phyloP scores from a whole-genome alignment of 148 eudicot genomes.

The Fallopia convolvulus region DNA sequence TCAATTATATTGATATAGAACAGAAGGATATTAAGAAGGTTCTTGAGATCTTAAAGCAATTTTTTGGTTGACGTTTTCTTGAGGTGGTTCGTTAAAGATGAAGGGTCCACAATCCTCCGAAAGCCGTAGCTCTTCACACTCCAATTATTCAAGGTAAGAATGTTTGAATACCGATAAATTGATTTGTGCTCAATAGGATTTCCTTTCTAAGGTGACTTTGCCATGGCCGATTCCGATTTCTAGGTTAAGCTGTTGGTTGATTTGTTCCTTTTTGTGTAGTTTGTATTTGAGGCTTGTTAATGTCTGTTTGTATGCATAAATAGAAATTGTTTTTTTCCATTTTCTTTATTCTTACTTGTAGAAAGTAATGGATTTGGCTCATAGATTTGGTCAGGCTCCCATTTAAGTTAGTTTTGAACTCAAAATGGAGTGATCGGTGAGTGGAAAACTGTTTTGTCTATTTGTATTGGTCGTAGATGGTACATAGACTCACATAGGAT shows the following conservation, averaged over 20 bases:
- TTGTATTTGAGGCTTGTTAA: neutral
- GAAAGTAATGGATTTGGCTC: neutral
- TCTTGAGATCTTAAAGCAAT: neutral
- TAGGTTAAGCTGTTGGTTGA: conserved; percentile 3
- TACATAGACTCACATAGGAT: neutral
- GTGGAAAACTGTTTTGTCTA: neutral
- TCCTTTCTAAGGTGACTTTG: neutral
- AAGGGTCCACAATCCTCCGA: conserved; percentile 29
- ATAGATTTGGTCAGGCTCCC: neutral
- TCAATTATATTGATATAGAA: neutral
- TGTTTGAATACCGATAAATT: conserved; percentile 7
- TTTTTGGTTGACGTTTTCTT: neutral
- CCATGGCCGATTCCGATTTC: neutral
- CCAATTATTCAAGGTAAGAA: conserved; percentile 23
- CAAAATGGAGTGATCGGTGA: neutral
- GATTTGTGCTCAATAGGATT: neutral
- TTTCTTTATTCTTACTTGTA: no score
- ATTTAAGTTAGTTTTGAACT: neutral
- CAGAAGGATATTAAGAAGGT: neutral
- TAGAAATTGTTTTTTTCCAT: no score
- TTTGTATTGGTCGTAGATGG: neutral
- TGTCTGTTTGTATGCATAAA: neutral
- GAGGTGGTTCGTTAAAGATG: conserved; percentile 20
- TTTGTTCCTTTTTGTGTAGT: conserved; percentile 14
- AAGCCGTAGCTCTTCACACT: conserved; percentile 19